phyloP scores from a whole-genome alignment of 1,284 basidiomycete species.

The Termitomyces sp. region DNA sequence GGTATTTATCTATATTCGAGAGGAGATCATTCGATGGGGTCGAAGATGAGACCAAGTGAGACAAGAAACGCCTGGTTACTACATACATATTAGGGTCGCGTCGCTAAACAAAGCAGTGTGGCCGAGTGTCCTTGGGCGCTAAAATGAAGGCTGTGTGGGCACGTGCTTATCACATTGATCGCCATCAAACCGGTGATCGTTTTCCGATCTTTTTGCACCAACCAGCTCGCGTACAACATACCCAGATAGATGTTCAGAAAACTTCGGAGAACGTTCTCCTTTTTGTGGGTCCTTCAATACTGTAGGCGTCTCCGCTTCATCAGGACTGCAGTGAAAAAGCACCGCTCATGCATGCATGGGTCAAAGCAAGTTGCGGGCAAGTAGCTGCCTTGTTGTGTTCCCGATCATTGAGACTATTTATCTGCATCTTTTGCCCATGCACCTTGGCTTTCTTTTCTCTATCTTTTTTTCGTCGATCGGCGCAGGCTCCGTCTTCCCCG shows the following conservation, averaged over 20 bases:
- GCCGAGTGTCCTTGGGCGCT: neutral
- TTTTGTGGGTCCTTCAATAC: neutral
- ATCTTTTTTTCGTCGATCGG: neutral
- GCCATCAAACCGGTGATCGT: neutral
- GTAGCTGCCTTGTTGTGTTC: conserved; percentile 1
- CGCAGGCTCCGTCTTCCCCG: conserved; percentile 4
- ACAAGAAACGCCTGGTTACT: neutral
- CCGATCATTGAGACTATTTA: neutral
- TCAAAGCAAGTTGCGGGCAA: neutral
- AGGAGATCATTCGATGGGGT: neutral
- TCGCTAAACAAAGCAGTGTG: neutral
- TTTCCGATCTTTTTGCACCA: neutral
- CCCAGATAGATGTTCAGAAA: neutral
- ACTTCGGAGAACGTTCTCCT: neutral
- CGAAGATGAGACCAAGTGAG: neutral
- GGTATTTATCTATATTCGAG: neutral
- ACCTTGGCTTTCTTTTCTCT: neutral
- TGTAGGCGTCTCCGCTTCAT: neutral
- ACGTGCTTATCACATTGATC: neutral
- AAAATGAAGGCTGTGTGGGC: neutral
- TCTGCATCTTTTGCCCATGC: neutral
- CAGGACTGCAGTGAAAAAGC: neutral
- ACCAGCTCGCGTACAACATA: neutral
- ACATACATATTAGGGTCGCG: neutral
- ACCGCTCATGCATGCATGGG: neutral